Evolutionary conservation across 139 green algal genomes (phyloP), one percentile per base, ranked within the genome.

Genomic region (Haematococcus sp.): DNA sequence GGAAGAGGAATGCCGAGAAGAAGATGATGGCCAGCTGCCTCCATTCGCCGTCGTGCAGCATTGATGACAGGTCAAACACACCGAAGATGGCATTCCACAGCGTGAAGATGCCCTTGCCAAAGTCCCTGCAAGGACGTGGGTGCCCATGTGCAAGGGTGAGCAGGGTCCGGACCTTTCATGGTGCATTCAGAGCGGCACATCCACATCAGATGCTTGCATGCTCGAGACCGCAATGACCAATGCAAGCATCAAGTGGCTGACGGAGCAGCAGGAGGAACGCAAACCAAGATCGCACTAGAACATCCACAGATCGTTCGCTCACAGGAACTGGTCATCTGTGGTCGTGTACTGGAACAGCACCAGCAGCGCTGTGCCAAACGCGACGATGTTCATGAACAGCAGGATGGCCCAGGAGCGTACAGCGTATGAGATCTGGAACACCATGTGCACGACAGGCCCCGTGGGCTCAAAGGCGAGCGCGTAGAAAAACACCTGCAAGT

Each of bases 401-500:
- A 79, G 75, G 52, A 79, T 58, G n/a, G 51, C 66, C 56, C 75
- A 77, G 27, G 58, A 25, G 32, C 34, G 67, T 4, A 75, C 59
- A 5, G 63, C 54, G 33, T 31, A 74, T 16, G 33, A 49, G 15
- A 84, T 68, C 55, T 78, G 66, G 44, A 82, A 78, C 19, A 86
- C 67, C 74, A 78, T 78, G 68, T 86, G 71, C 27, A 86, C 68
- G 33, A 86, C 44, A 3, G 75, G 71, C 4, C 75, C 80, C 17
- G 75, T 80, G 28, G 66, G 67, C 80, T 86, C 80, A 63, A 86
- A 86, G 16, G 70, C 80, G 23, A 86, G 72, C 22, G 55, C 80
- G 61, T 82, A 86, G 71, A 82, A 86, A 9, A 82, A 71, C 7
- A 73, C 9, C 75, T 81, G 76, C 44, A 71, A n/a, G n/a, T n/a